phyloP scores from a whole-genome alignment of 1,284 basidiomycete species.

The Heimioporus punctisporus region DNA sequence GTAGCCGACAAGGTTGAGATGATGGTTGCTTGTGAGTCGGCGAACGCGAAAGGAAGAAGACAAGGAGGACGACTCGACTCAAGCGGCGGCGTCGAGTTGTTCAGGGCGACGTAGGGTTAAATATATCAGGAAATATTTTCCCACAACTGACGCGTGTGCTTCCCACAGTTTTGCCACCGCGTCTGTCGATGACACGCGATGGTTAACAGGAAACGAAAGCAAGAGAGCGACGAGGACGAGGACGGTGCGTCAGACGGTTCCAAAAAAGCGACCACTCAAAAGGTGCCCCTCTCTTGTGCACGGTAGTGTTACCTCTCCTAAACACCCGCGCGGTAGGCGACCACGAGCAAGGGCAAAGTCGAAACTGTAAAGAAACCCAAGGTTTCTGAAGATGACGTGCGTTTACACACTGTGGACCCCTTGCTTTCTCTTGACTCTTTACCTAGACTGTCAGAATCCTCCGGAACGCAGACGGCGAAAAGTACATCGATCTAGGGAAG shows the following conservation, averaged over 20 bases:
- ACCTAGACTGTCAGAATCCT: slow-evolving; percentile 8
- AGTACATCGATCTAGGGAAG: slow-evolving; percentile 69
- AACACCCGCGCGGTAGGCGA: not conserved
- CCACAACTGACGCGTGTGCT: slow-evolving; percentile 3
- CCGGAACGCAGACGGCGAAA: slow-evolving; percentile 53
- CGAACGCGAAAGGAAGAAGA: slow-evolving; percentile 16
- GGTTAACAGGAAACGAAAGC: slow-evolving; percentile 33
- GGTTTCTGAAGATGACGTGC: slow-evolving; percentile 13
- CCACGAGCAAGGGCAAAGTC: slow-evolving; percentile 7
- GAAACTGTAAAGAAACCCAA: slow-evolving; percentile 34
- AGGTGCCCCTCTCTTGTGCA: slow-evolving; percentile 11
- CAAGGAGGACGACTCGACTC: slow-evolving; percentile 12
- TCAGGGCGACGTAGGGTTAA: slow-evolving; percentile 27
- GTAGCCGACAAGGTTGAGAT: slow-evolving; percentile 14
- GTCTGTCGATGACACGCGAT: slow-evolving; percentile 3
- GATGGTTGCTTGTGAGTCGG: slow-evolving; percentile 7
- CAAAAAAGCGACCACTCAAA: slow-evolving; percentile 6
- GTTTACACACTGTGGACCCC: not conserved
- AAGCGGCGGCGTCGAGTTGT: slow-evolving; percentile 1
- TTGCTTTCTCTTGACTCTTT: slow-evolving; percentile 16
- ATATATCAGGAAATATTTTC: slow-evolving; percentile 38
- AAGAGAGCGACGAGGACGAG: slow-evolving; percentile 31
- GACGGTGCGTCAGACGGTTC: slow-evolving; percentile 16
- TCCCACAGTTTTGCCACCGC: slow-evolving; percentile 13
- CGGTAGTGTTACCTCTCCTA: not conserved